These are phyloP conservation scores for Carex arenaria DNA, from an alignment of 202 grass and related monocot genomes.

Conservation along the genomic window DNA sequence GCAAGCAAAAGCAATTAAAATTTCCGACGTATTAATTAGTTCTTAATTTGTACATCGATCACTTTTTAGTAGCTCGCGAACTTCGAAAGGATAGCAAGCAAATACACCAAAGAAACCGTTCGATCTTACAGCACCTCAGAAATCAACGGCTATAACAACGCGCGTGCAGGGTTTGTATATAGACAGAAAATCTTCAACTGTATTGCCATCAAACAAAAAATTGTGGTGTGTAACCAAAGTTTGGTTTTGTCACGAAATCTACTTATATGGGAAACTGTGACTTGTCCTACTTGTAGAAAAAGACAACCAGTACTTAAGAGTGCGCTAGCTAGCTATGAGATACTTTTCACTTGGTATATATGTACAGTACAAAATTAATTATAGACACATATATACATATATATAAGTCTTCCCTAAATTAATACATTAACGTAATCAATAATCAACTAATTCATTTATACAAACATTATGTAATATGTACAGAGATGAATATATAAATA, in stretches of 20 bases:
- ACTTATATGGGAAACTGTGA: neutral
- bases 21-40: neutral
- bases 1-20: neutral
- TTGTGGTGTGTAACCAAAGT: neutral
- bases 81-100: neutral
- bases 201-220: neutral
- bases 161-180: neutral
- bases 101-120: neutral
- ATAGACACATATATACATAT: neutral
- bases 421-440: neutral
- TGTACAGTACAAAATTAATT: neutral
- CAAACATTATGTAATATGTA: neutral
- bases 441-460: conserved; percentile 7
- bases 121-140: neutral
- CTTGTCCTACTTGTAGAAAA: neutral
- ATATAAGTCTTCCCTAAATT: neutral
- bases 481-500: neutral
- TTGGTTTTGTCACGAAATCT: neutral
- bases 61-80: neutral
- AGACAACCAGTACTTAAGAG: neutral
- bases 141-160: neutral
- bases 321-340: too few species aligned
- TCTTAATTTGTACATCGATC: neutral
- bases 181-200: neutral
- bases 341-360: neutral